Conservation (phyloP, 768 basidiomycete genomes). For the Crepidotus variabilis region DNA sequence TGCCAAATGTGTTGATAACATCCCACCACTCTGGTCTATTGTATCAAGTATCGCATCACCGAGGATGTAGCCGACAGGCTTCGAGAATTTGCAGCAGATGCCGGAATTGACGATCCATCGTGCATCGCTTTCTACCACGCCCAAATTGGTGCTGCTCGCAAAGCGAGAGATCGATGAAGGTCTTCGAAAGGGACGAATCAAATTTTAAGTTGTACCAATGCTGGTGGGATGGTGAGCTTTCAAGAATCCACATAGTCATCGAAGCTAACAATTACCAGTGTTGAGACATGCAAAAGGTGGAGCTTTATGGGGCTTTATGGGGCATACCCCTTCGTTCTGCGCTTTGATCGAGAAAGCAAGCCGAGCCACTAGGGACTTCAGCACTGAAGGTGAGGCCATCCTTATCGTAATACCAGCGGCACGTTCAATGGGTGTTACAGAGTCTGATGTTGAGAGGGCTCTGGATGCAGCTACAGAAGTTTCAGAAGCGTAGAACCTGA, state of each 20-base stretch:
- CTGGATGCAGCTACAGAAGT: not conserved
- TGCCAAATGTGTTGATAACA: constrained; percentile 9
- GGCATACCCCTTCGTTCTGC: constrained; percentile 18
- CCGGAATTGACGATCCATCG: constrained; percentile 5
- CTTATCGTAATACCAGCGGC: constrained; percentile 2
- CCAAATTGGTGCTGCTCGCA: not conserved
- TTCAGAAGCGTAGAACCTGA: not conserved
- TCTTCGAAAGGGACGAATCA: not conserved
- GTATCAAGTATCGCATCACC: constrained; percentile 11
- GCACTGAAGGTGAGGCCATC: constrained; percentile 2
- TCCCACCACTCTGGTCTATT: constrained; percentile 18
- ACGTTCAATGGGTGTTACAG: not conserved
- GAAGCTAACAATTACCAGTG: not conserved
- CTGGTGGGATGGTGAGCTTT: constrained; percentile 22
- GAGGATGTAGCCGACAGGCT: constrained; percentile 15
- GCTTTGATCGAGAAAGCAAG: constrained; percentile 16
- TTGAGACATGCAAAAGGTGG: constrained; percentile 4
- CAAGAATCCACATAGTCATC: not conserved
- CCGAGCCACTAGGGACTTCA: constrained; percentile 12
- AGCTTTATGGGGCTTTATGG: constrained; percentile 15
- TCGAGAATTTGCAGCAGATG: constrained; percentile 14
- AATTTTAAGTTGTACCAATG: constrained; percentile 3
- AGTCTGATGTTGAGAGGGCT: not conserved
- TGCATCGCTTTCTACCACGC: constrained; percentile 5
- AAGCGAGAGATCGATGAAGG: constrained; percentile 6